Evolutionary conservation across 495 filamentous ascomycete genomes (phyloP).

Genomic region (Staphylotrichum tortipilum): DNA sequence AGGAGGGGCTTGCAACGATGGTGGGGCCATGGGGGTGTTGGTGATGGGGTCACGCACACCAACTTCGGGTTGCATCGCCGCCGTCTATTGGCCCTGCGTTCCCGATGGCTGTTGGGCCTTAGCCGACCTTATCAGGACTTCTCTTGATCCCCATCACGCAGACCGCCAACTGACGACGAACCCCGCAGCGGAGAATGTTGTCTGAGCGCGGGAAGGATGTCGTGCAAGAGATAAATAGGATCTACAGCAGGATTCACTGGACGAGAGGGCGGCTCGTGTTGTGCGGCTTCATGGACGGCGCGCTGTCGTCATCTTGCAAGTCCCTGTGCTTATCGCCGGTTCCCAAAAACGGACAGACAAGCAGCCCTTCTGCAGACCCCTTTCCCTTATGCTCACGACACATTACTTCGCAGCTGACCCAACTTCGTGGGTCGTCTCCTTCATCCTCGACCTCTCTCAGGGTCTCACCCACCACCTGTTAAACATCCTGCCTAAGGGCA

Average conservation of each 20-base stretch:
- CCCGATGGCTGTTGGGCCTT: background rate
- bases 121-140: background rate
- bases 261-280: background rate
- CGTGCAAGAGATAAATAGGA: slow-evolving; percentile 1
- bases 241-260: slow-evolving; percentile 3
- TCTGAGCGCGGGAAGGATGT: background rate
- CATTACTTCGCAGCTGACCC: no score
- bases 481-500: background rate
- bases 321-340: background rate
- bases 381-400: no score
- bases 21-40: background rate
- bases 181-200: slow-evolving; percentile 1
- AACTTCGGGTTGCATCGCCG: background rate
- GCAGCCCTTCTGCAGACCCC: background rate
- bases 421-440: no score
- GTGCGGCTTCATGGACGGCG: background rate
- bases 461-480: background rate
- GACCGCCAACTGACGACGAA: background rate
- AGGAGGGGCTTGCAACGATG: background rate
- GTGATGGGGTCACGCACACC: slow-evolving; percentile 1
- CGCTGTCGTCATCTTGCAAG: slow-evolving; percentile 2
- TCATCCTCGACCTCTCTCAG: background rate
- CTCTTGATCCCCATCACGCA: background rate
- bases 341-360: no score
- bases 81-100: background rate